Evolutionary conservation across 2,329 filamentous ascomycete species (phyloP).

Genomic region (Stagonosporopsis rhizophila): DNA sequence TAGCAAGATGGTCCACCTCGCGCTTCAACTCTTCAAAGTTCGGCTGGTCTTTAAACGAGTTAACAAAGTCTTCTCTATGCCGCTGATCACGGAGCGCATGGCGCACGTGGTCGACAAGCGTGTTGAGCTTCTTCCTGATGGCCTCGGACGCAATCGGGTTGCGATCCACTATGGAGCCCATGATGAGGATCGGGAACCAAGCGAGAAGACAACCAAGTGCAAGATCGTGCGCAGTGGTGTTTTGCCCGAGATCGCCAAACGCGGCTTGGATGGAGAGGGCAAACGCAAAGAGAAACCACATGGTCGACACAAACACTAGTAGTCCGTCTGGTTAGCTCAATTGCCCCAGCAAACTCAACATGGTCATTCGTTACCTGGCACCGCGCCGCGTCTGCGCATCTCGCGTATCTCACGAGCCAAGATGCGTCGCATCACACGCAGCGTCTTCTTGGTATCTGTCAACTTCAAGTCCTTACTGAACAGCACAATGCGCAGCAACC

Average conservation of each 20-base stretch:
- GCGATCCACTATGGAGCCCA: conserved; percentile 55
- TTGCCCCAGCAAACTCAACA: too few relatives aligned
- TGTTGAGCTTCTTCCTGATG: conserved; percentile 50
- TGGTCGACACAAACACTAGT: conserved; percentile 49
- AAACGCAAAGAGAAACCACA: conserved; percentile 54
- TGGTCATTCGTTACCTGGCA: conserved; percentile 37
- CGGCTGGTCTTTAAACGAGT: conserved; percentile 32
- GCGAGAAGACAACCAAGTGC: conserved; percentile 54
- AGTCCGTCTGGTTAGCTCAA: not conserved
- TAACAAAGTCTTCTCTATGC: conserved; percentile 38
- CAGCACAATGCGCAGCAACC: conserved; percentile 49
- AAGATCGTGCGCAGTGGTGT: conserved; percentile 54
- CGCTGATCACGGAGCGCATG: conserved; percentile 39
- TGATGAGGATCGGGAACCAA: conserved; percentile 56
- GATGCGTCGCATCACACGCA: conserved; percentile 44
- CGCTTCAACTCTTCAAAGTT: conserved; percentile 31
- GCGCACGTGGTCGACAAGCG: conserved; percentile 49
- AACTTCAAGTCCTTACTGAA: conserved; percentile 51
- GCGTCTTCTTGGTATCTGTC: conserved; percentile 33
- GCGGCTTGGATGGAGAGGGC: conserved; percentile 48
- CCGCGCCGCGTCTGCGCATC: conserved; percentile 51
- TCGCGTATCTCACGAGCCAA: conserved; percentile 52
- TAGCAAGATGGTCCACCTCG: conserved; percentile 36
- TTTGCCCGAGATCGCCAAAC: conserved; percentile 48
- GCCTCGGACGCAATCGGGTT: conserved; percentile 54